Conservation (phyloP, 2,329 filamentous ascomycete genomes). For the Apiospora hydei region DNA sequence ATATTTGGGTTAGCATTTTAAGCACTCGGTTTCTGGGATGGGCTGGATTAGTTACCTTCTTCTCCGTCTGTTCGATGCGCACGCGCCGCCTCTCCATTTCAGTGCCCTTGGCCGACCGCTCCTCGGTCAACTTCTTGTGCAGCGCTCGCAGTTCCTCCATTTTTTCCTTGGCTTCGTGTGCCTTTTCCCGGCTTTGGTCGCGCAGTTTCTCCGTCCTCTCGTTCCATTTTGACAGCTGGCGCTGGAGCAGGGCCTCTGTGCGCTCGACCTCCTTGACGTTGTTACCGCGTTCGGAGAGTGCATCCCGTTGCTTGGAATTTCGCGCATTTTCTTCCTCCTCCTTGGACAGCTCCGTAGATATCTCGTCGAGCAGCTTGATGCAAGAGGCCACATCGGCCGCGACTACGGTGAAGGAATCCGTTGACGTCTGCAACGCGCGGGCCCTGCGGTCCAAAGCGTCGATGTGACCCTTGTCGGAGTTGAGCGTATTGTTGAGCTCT, state of each 20-base stretch:
- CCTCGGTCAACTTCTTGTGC: conserved; percentile 82
- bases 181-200: conserved; percentile 81
- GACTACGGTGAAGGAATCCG: conserved; percentile 87
- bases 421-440: conserved; percentile 89
- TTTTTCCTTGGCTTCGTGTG: conserved; percentile 79
- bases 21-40: not conserved
- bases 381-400: conserved; percentile 85
- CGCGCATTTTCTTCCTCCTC: conserved; percentile 89
- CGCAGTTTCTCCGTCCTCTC: conserved; percentile 86
- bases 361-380: conserved; percentile 88
- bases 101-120: conserved; percentile 84
- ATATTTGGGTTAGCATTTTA: conserved; percentile 34
- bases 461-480: conserved; percentile 81
- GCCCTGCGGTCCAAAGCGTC: conserved; percentile 86
- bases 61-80: conserved; percentile 97
- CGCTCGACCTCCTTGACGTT: conserved; percentile 92
- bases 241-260: conserved; percentile 81
- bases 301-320: conserved; percentile 83
- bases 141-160: conserved; percentile 89
- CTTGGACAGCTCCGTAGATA: conserved; percentile 81
- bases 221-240: conserved; percentile 85
- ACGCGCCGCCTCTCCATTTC: conserved; percentile 93
- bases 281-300: conserved; percentile 85
- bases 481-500: conserved; percentile 81
- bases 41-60: conserved; percentile 73